Base-by-base conservation (phyloP, 257 asterid genomes). In the Ilex asprella region DNA sequence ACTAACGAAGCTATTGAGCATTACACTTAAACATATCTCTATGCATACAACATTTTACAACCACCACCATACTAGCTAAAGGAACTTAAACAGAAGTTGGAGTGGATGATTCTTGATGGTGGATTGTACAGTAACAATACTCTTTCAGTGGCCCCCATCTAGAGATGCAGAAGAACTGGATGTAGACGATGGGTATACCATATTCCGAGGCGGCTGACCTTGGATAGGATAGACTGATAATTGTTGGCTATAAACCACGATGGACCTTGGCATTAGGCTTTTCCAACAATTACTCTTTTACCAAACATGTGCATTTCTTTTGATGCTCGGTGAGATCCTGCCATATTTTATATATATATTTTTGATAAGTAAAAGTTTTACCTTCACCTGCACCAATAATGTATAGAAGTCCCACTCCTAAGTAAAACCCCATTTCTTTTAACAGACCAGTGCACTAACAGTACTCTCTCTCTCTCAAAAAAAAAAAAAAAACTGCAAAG, bases 311-410 rank as follows among this genome's bases (percentile, higher is more conserved):
- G 79, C 97, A 91, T 60, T 86, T 84, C 91, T 79, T 85, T 74
- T 91, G 95, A 72, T 83, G 84, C 82, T 91, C 95, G 6, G 76
- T 66, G 57, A 87, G 95, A 62, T 87, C 97, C 97, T 91, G 92
- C 74, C 50, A 67, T 27, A 67, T 61, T 67, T 55, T 46, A 60
- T 61, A 51, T 61, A 51, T 35, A 49, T 65, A 27, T 63, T 30
- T 15, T 39, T 14, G 8, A 35, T 35, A 3, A 35, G 41, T 35
- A 8, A 35, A 35, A 3, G 8, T 35, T 35, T 8, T 3, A 3
- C 41, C 41, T 35, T 35, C 41, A 7, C 8, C 8, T 5, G 41
- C 41, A 35, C 41, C 8, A 35, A 35, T 35, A 35, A 7, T 7
- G 41, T 35, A 35, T 35, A 35, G 8, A 5, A 35, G 41, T 35